Evolutionary conservation across 495 filamentous ascomycete genomes (phyloP).

Genomic region (Xylaria intraflava): DNA sequence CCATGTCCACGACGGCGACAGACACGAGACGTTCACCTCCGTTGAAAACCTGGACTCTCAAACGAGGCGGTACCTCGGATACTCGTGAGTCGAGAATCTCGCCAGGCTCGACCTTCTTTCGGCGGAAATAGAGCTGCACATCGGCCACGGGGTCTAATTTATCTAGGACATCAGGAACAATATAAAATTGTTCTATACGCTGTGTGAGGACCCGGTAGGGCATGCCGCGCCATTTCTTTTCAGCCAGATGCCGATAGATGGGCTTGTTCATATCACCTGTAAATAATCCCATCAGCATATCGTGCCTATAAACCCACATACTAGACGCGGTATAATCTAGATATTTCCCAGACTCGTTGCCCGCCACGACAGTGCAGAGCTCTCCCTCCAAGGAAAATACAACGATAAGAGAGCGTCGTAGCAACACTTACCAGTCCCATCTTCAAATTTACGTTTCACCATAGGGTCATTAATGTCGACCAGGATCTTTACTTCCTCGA

Average conservation of each 20-base stretch:
- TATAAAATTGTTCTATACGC: slow-evolving; percentile 78
- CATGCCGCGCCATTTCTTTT: slow-evolving; percentile 70
- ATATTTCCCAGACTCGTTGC: neutral
- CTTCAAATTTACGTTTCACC: slow-evolving; percentile 92
- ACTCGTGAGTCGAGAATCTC: slow-evolving; percentile 64
- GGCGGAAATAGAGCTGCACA: slow-evolving; percentile 70
- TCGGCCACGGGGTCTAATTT: slow-evolving; percentile 71
- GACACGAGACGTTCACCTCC: slow-evolving; percentile 72
- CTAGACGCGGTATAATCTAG: neutral
- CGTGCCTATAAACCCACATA: neutral
- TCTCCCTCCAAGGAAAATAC: neutral
- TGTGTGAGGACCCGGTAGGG: slow-evolving; percentile 75
- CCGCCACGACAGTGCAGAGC: neutral
- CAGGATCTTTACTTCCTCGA: slow-evolving; percentile 79
- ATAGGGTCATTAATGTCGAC: slow-evolving; percentile 94
- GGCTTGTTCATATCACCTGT: slow-evolving; percentile 92
- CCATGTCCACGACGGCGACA: slow-evolving; percentile 78
- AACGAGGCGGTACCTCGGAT: slow-evolving; percentile 62
- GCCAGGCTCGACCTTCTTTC: slow-evolving; percentile 62
- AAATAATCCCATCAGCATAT: slow-evolving; percentile 15
- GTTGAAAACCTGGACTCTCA: slow-evolving; percentile 81
- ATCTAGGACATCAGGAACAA: slow-evolving; percentile 90
- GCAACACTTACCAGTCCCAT: slow-evolving; percentile 65
- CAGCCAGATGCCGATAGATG: slow-evolving; percentile 85
- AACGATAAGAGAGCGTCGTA: neutral